Conservation (phyloP, 192 early-diverging fungal species). For the Backusella tuberculispora region DNA sequence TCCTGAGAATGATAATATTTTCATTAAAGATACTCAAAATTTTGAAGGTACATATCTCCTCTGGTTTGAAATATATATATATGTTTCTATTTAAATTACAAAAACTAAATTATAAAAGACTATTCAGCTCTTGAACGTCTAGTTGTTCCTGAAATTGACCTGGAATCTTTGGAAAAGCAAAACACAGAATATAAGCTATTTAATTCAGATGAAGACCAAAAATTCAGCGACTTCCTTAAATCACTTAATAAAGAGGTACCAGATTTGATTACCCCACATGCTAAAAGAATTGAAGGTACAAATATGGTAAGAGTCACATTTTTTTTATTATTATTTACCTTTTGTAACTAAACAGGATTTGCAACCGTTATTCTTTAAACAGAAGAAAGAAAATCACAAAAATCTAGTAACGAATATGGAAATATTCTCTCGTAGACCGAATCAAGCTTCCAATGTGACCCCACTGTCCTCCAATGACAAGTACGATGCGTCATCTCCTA, state of each 20-base stretch:
- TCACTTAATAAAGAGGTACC: conserved; percentile 2
- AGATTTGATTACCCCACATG: conserved; percentile 15
- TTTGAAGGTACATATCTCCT: not conserved
- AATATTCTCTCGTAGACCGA: conserved; percentile 4
- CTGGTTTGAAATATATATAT: not conserved
- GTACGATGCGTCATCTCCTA: not conserved
- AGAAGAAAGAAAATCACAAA: conserved; percentile 1
- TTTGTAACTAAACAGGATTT: conserved; percentile 12
- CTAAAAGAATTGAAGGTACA: not conserved
- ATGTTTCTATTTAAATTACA: not conserved
- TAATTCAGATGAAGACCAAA: not conserved
- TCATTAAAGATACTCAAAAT: conserved; percentile 8
- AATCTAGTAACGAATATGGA: not conserved
- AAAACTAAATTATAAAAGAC: not conserved
- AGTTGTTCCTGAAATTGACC: not conserved
- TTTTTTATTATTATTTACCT: not conserved
- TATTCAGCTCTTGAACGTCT: conserved; percentile 5
- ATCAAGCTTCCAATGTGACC: conserved; percentile 9
- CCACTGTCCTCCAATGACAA: conserved; percentile 10
- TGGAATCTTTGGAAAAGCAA: not conserved
- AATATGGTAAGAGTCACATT: conserved; percentile 11
- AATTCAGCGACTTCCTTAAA: not conserved
- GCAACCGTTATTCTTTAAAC: conserved; percentile 5
- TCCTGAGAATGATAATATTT: not conserved
- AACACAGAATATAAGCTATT: not conserved